Evolutionary conservation across 495 filamentous ascomycete genomes (phyloP).

Genomic region (Astrothelium macrocarpum): DNA sequence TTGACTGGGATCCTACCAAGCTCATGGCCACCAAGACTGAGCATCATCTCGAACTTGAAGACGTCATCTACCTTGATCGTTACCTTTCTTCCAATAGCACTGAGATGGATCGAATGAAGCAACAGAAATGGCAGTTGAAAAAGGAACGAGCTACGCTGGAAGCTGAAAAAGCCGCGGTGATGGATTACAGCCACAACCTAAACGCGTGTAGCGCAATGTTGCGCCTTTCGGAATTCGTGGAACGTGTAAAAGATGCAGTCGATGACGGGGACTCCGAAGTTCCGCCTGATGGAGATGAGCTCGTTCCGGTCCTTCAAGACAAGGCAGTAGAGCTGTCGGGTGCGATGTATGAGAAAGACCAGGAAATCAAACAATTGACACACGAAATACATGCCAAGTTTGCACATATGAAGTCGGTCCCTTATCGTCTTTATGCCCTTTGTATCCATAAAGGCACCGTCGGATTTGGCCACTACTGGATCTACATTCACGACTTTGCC

Average conservation of each 20-base stretch:
- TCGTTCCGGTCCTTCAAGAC: conserved; percentile 5
- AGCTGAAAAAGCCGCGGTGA: conserved; percentile 35
- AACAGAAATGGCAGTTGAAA: conserved; percentile 66
- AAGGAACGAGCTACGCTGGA: conserved; percentile 36
- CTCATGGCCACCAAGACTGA: conserved; percentile 62
- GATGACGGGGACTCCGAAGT: not conserved
- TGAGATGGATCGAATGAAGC: conserved; percentile 49
- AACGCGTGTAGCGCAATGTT: conserved; percentile 19
- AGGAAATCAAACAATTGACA: conserved; percentile 47
- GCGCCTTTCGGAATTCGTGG: conserved; percentile 17
- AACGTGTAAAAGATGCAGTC: conserved; percentile 6
- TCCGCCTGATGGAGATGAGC: not conserved
- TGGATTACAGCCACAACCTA: not conserved
- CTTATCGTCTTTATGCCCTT: conserved; percentile 82
- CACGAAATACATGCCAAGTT: conserved; percentile 52
- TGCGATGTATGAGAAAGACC: conserved; percentile 40
- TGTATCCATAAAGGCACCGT: conserved; percentile 72
- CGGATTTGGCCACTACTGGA: conserved; percentile 85
- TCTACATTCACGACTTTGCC: conserved; percentile 87
- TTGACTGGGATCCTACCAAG: conserved; percentile 54
- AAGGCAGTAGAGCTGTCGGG: conserved; percentile 35
- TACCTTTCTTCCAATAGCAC: conserved; percentile 65
- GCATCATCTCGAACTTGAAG: conserved; percentile 62
- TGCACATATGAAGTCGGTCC: conserved; percentile 43
- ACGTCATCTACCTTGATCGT: conserved; percentile 77